phyloP scores from a whole-genome alignment of 176 grass and related monocot species.

The Raddia distichophylla region DNA sequence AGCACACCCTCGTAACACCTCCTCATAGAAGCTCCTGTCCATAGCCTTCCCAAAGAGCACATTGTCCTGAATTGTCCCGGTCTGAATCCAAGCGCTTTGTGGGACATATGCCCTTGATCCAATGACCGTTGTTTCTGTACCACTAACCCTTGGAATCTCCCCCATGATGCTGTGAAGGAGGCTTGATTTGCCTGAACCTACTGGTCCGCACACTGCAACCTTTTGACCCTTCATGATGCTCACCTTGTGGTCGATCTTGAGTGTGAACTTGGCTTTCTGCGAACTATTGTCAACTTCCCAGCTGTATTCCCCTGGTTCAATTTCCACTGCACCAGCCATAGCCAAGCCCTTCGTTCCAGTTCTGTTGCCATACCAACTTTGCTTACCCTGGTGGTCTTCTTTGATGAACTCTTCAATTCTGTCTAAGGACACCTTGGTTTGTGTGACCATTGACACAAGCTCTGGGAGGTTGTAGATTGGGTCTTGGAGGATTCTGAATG shows the following conservation, averaged over 20 bases:
- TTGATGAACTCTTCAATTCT: conserved; percentile 80
- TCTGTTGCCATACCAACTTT: conserved; percentile 18
- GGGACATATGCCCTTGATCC: conserved; percentile 75
- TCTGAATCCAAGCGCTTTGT: conserved; percentile 81
- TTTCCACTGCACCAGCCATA: conserved; percentile 43
- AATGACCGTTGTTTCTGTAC: conserved; percentile 43
- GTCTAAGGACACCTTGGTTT: conserved; percentile 82
- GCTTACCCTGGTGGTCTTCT: conserved; percentile 58
- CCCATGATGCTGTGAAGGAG: conserved; percentile 75
- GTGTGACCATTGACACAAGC: conserved; percentile 73
- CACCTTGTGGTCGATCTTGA: conserved; percentile 71
- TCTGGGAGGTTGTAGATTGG: conserved; percentile 91
- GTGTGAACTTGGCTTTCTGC: conserved; percentile 55
- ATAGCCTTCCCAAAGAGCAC: conserved; percentile 84
- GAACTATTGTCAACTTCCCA: conserved; percentile 60
- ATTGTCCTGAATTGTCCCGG: conserved; percentile 73
- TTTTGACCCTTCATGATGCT: conserved; percentile 62
- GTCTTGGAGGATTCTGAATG: conserved; percentile 88
- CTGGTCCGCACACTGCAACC: conserved; percentile 68
- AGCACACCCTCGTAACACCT: conserved; percentile 77
- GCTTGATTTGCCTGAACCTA: conserved; percentile 93
- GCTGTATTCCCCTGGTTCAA: conserved; percentile 65
- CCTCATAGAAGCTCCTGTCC: conserved; percentile 62
- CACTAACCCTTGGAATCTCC: conserved; percentile 68
- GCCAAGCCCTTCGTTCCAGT: conserved; percentile 3